Evolutionary conservation across 805 yeast genomes (phyloP).

Genomic region (Myxozyma geophila): DNA sequence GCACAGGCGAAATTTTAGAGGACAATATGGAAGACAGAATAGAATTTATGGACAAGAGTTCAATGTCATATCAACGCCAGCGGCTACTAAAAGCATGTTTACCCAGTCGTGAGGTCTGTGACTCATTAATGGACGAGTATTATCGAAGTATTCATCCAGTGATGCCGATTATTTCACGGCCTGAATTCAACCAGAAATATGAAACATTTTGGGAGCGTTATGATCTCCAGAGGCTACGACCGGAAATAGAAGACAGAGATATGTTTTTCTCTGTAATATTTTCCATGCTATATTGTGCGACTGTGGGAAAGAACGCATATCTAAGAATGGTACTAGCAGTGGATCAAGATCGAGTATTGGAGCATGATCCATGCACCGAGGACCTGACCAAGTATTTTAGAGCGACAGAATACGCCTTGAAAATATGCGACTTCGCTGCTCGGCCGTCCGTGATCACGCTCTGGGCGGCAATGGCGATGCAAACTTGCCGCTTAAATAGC

Average conservation of each 20-base stretch:
- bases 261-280: slow-evolving; percentile 14
- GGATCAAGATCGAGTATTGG: slow-evolving; percentile 3
- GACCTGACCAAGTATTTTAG: neutral
- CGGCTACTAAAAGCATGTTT: neutral
- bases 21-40: neutral
- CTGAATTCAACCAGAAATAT: neutral
- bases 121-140: slow-evolving; percentile 4
- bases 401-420: slow-evolving; percentile 7
- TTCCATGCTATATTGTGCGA: slow-evolving; percentile 8
- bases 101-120: slow-evolving; percentile 7
- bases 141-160: slow-evolving; percentile 12
- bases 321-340: neutral
- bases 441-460: slow-evolving; percentile 6
- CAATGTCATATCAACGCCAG: slow-evolving; percentile 6
- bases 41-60: neutral
- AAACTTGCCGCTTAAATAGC: neutral
- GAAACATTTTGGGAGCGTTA: slow-evolving; percentile 8
- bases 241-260: neutral
- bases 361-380: slow-evolving; percentile 1
- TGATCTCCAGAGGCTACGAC: neutral
- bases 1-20: neutral
- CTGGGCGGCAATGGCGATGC: slow-evolving; percentile 9
- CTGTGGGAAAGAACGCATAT: slow-evolving; percentile 2
- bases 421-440: slow-evolving; percentile 7
- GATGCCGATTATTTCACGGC: slow-evolving; percentile 4